These are phyloP conservation scores for Candida nemodendra DNA, from an alignment of 805 yeast species.

Conservation along the genomic window DNA sequence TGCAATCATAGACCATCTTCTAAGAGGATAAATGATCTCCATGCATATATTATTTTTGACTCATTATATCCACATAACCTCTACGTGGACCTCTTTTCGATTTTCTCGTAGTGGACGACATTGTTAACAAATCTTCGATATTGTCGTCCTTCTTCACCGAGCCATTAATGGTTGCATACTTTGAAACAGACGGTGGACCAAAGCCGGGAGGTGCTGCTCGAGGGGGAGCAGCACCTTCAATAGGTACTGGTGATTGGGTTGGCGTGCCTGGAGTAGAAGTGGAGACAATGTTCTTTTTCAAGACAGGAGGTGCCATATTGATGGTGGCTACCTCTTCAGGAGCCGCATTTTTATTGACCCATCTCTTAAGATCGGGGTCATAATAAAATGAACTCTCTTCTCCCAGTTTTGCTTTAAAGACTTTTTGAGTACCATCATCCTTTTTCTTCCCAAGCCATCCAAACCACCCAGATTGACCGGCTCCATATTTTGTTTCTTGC, in stretches of 20 bases:
- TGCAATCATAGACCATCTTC: not conserved
- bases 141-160: slow-evolving; percentile 23
- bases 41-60: slow-evolving; percentile 16
- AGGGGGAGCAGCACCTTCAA: slow-evolving; percentile 19
- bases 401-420: slow-evolving; percentile 83
- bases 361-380: slow-evolving; percentile 80
- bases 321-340: slow-evolving; percentile 59
- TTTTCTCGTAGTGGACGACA: slow-evolving; percentile 40
- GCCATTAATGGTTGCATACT: slow-evolving; percentile 8
- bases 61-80: slow-evolving; percentile 68
- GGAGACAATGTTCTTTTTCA: slow-evolving; percentile 43
- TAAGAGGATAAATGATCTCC: not conserved
- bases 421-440: slow-evolving; percentile 63
- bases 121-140: slow-evolving; percentile 30
- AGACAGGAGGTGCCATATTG: slow-evolving; percentile 72
- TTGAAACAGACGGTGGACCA: slow-evolving; percentile 8
- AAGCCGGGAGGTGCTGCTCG: slow-evolving; percentile 21
- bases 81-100: slow-evolving; percentile 53
- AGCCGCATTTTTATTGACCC: slow-evolving; percentile 74
- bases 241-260: slow-evolving; percentile 31
- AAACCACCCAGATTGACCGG: slow-evolving; percentile 40
- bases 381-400: slow-evolving; percentile 70
- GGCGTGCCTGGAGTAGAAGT: slow-evolving; percentile 36
- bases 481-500: slow-evolving; percentile 14
- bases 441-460: slow-evolving; percentile 60